These are phyloP conservation scores for Rubus parviflorus DNA, from an alignment of 306 rosid species.

Conservation along the genomic window DNA sequence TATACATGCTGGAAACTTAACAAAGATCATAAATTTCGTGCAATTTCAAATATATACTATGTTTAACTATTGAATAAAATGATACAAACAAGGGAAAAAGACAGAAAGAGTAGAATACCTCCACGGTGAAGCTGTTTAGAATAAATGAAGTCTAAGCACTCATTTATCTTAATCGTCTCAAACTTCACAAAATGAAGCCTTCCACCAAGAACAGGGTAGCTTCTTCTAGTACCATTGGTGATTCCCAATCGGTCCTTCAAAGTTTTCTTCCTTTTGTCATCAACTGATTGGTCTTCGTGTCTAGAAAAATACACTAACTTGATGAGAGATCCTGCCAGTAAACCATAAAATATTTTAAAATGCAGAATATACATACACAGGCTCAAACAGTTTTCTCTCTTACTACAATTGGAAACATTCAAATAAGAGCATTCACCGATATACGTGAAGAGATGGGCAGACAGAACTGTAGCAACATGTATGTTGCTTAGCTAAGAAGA, in stretches of 20 bases:
- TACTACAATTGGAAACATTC: neutral
- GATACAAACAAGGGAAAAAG: neutral
- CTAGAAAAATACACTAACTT: conserved; percentile 97
- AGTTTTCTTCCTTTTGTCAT: conserved; percentile 73
- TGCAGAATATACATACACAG: neutral
- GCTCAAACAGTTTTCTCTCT: neutral
- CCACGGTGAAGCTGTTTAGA: conserved; percentile 94
- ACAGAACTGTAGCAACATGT: neutral
- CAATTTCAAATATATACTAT: neutral
- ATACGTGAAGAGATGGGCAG: neutral
- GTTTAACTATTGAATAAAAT: neutral
- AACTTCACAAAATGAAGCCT: conserved; percentile 99
- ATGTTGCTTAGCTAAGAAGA: neutral
- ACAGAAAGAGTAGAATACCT: conserved; percentile 41
- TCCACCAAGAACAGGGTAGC: conserved; percentile 96
- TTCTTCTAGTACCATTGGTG: conserved; percentile 74
- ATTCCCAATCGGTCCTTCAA: conserved; percentile 70
- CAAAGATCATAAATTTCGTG: neutral
- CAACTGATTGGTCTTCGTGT: conserved; percentile 62
- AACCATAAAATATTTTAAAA: neutral
- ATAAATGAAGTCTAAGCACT: conserved; percentile 89
- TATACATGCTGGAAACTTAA: neutral
- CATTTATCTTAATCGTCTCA: conserved; percentile 85
- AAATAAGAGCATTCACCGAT: neutral
- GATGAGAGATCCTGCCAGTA: conserved; percentile 83